Base-by-base conservation (phyloP, 768 basidiomycete genomes). In the Hygrophoropsis aurantiaca region DNA sequence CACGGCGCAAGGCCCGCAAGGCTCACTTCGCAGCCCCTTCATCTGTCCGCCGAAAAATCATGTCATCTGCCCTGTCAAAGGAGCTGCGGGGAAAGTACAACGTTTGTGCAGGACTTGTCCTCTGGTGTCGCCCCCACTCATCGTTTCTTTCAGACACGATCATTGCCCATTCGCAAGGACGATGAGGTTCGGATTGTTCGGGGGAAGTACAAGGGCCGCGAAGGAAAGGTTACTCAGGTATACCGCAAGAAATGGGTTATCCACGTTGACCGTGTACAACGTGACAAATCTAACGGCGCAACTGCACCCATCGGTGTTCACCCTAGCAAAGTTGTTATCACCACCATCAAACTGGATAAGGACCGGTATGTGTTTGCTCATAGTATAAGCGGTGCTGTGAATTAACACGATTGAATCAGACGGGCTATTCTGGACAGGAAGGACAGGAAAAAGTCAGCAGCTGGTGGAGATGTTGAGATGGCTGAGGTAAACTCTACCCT, bases 171-270 rank as follows among this genome's bases (percentile, higher is more conserved):
- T 62, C 89, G 97, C 65, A 97, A 97, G 71, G 95, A 97, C 60
- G 95, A 99, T 69, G 95, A 98, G 74, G 95, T 98, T 55, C 78
- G 87, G 65, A 93, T 99, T 60, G 90, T 97, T 51, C 82, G 95
- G 55, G 95, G 95, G 47, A 94, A 95, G 71, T 94, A 97, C 83
- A 97, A 97, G 80, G 95, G 97, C 42, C 84, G 94, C 65, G 95
- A 99, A 79, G 95, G 95, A 63, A 97, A 97, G 77, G 85, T 99
- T 53, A 91, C 90, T 50, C 87, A 94, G 73, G 94, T 97, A 55
- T 95, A 94, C 81, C 89, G 94, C 70, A 95, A 95, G 85, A 94
- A 95, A 72, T 98, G 91, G 90, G 91, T 97, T 46, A 88, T 99
- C 70, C 87, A 97, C 74, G 90, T 99, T 65, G 95, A 99, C 73